phyloP scores from a whole-genome alignment of 805 yeast genomes.

The Geotrichum ghanense region DNA sequence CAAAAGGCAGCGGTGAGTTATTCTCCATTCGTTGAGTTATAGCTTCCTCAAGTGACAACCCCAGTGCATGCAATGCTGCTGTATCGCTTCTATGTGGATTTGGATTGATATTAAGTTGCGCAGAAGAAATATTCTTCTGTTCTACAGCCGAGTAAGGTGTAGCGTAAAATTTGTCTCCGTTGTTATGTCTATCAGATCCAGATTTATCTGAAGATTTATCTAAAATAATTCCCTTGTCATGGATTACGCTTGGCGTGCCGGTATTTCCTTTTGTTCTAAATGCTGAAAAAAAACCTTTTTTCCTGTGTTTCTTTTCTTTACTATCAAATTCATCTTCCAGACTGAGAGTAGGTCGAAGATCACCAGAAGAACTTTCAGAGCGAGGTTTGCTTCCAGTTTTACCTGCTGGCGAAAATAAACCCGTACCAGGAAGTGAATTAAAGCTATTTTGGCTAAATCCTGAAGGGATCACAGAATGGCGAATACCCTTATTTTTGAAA shows the following conservation, averaged over 20 bases:
- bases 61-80: neutral
- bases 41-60: neutral
- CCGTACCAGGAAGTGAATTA: neutral
- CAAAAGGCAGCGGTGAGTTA: neutral
- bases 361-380: slow-evolving; percentile 6
- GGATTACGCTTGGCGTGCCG: too few species aligned
- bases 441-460: neutral
- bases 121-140: neutral
- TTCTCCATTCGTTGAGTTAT: neutral
- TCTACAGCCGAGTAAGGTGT: neutral
- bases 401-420: neutral
- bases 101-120: neutral
- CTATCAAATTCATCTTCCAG: slow-evolving; percentile 10
- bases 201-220: neutral
- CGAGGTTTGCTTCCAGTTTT: neutral
- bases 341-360: slow-evolving; percentile 4
- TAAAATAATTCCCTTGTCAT: too few species aligned
- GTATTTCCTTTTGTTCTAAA: neutral
- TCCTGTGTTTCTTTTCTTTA: slow-evolving; percentile 38
- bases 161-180: neutral
- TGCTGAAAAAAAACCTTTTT: slow-evolving; percentile 52
- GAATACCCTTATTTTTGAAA: neutral
- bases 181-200: neutral
- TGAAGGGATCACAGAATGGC: neutral
- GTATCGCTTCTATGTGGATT: neutral